These are phyloP conservation scores for Candida gorgasii DNA, from an alignment of 805 yeast species.

Conservation along the genomic window DNA sequence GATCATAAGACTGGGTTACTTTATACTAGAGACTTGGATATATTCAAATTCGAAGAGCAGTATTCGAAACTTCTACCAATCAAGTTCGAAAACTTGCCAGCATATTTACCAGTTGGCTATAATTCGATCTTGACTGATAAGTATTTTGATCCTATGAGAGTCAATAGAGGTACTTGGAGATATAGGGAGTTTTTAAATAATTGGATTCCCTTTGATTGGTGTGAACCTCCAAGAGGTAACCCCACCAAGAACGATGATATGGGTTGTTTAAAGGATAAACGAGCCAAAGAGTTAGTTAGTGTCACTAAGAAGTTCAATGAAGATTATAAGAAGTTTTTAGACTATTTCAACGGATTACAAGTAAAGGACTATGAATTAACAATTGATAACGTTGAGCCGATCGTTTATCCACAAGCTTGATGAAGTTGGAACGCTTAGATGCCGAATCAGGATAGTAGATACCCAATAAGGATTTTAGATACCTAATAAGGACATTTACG, in stretches of 20 bases:
- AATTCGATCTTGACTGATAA: conserved; percentile 27
- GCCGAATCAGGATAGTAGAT: no score
- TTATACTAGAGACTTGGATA: conserved; percentile 20
- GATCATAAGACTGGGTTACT: conserved; percentile 13
- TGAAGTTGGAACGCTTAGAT: neutral
- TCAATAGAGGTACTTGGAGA: conserved; percentile 4
- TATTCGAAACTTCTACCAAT: conserved; percentile 32
- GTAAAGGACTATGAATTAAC: conserved; percentile 8
- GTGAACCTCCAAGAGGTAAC: conserved; percentile 10
- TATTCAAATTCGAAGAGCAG: conserved; percentile 31
- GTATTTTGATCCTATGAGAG: conserved; percentile 21
- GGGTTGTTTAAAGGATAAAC: conserved; percentile 13
- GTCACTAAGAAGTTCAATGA: conserved; percentile 2
- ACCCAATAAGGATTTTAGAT: no score
- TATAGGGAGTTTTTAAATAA: conserved; percentile 13
- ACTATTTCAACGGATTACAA: conserved; percentile 9
- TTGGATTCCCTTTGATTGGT: conserved; percentile 15
- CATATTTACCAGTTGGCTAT: conserved; percentile 34
- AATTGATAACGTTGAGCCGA: conserved; percentile 1
- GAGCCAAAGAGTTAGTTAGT: conserved; percentile 4
- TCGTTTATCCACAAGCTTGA: neutral
- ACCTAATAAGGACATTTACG: no score
- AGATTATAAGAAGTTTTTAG: conserved; percentile 12
- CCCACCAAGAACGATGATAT: conserved; percentile 13
- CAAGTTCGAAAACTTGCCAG: conserved; percentile 35